Base-by-base conservation (phyloP, 306 rosid species). In the Lathyrus tuberosus region DNA sequence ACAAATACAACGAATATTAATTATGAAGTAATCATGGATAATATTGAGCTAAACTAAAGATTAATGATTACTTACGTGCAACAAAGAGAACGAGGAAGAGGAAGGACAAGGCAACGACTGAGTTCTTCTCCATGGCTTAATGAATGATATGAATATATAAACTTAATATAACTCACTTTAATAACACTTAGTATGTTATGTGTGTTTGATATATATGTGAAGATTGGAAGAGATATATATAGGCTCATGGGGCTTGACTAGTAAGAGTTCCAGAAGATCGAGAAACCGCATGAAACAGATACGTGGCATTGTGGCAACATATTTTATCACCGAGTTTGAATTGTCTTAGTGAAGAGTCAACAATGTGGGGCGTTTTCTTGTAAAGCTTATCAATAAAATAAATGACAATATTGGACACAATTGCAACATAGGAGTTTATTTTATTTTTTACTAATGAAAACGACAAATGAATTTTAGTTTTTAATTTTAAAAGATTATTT, bases 1-100 rank as follows among this genome's bases (percentile, higher is more conserved):
- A 33, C 0, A 7, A 35, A 7, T 7, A 35, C 8, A 33, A 6
- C 38, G 7, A 35, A 35, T 35, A 35, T 35, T 35, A 35, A 8
- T 35, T 8, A 35, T 35, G 1, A 1, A 35, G 40, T 35, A 35
- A 7, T 35, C 0, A 35, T 1, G 1, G 7, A 6, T 0, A 33
- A 6, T 33, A 35, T 35, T 35, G 10, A 35, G 7, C 10, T 6
- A 35, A 35, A 35, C 10, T 6, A 35, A 35, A 10, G 3, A 35
- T 1, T 7, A 0, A 35, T 6, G 40, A n/a, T 46, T 14, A n/a
- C 40, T 35, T 35, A 46, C 57, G 80, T 52, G 80, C 76, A 53
- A 76, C 66, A 62, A 76, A 69, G 67, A 69, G 76, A 62, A 76
- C 67, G 5, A 76, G 71, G 67, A 69, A 53, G 76, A 76, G 59